Conservation (phyloP, 176 grass and related monocot species). For the Zoysia pacifica region DNA sequence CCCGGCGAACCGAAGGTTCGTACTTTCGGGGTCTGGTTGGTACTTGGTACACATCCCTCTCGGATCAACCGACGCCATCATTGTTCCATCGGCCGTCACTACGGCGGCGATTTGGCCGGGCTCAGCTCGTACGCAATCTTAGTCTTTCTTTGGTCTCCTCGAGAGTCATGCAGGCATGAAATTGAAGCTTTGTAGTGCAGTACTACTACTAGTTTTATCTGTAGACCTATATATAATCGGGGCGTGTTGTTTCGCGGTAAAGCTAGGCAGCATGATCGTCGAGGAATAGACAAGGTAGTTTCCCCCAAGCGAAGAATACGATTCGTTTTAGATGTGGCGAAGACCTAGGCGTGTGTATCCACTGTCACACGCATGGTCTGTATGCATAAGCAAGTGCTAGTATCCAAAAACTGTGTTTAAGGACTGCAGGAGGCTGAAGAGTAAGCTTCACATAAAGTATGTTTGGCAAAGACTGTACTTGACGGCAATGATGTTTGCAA, state of each 20-base stretch:
- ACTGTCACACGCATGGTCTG: neutral
- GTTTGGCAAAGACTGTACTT: neutral
- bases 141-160: neutral
- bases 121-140: slow-evolving; percentile 25
- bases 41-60: slow-evolving; percentile 49
- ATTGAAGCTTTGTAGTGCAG: neutral
- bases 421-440: neutral
- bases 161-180: neutral
- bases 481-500: slow-evolving; percentile 39
- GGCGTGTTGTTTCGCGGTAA: neutral
- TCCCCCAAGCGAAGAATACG: slow-evolving; percentile 24
- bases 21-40: slow-evolving; percentile 30
- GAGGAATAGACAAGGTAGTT: neutral
- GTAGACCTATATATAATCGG: neutral
- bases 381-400: neutral
- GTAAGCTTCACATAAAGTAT: neutral
- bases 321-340: neutral
- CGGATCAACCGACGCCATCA: slow-evolving; percentile 39
- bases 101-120: slow-evolving; percentile 33
- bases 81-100: slow-evolving; percentile 38
- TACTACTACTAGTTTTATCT: neutral
- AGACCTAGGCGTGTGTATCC: neutral
- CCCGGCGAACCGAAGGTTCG: slow-evolving; percentile 38
- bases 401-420: neutral
- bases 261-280: neutral